phyloP scores from a whole-genome alignment of 2,329 filamentous ascomycete genomes.

The Botrytis aclada region DNA sequence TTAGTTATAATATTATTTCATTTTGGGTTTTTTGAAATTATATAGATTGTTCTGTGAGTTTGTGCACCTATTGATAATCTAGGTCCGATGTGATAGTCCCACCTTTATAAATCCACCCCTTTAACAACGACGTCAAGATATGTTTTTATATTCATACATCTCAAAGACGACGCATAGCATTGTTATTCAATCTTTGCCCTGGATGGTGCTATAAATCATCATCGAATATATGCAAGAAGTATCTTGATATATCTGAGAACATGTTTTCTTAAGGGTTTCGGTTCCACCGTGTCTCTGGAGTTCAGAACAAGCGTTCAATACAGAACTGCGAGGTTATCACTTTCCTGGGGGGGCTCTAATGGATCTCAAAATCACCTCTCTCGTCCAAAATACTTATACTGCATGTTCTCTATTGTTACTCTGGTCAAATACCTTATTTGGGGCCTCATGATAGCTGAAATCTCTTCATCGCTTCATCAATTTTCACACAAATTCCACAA shows the following conservation, averaged over 20 bases:
- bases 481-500: not conserved
- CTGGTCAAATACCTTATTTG: rapidly evolving
- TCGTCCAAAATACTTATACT: not conserved
- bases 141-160: not conserved
- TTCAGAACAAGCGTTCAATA: not conserved
- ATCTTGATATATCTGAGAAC: not conserved
- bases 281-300: not conserved
- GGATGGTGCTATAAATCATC: not conserved
- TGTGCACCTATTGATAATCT: too few species aligned
- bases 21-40: too few species aligned
- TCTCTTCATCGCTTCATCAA: not conserved
- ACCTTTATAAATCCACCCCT: constrained; percentile 5
- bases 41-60: too few species aligned
- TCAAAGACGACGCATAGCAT: too few species aligned
- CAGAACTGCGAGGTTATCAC: not conserved
- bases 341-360: not conserved
- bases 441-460: not conserved
- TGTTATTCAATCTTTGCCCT: too few species aligned
- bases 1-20: too few species aligned
- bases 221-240: not conserved
- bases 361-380: not conserved
- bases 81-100: not conserved
- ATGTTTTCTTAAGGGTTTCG: not conserved
- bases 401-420: not conserved
- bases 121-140: not conserved